phyloP scores from a whole-genome alignment of 164 flowering plant species.

The Nelumbo lutea region DNA sequence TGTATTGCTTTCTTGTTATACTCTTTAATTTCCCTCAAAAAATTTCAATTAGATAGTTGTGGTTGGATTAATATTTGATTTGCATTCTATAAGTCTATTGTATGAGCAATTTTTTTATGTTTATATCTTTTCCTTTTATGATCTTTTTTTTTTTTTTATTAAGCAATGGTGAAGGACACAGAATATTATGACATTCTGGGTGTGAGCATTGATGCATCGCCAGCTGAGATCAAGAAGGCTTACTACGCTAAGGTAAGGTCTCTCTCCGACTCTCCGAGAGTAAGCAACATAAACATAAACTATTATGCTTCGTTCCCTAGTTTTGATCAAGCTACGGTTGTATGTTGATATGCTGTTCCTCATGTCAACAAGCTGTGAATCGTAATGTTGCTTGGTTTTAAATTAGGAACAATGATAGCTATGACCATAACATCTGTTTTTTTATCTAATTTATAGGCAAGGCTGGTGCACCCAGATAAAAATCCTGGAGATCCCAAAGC shows the following conservation, averaged over 20 bases:
- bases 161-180: constrained; percentile 72
- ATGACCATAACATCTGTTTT: not conserved
- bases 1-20: too few species aligned
- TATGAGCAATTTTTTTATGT: too few species aligned
- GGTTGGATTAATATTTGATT: too few species aligned
- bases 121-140: too few species aligned
- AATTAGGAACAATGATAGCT: too few species aligned
- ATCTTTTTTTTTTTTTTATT: not conserved
- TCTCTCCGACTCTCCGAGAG: not conserved
- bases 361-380: not conserved
- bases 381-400: too few species aligned
- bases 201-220: constrained; percentile 58
- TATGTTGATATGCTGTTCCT: not conserved
- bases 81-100: too few species aligned
- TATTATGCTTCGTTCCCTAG: not conserved
- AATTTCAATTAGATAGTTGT: too few species aligned
- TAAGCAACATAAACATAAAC: not conserved
- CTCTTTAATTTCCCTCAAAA: too few species aligned
- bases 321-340: not conserved
- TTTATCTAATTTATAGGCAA: constrained; percentile 52
- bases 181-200: constrained; percentile 76
- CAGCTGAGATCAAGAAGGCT: constrained; percentile 83
- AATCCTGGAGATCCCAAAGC: constrained; percentile 87
- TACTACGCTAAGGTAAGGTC: constrained; percentile 69
- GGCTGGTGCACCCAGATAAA: constrained; percentile 89